Percentiles rank a stretch among this genome's conserved stretches.
phyloP scores from a whole-genome alignment of 768 basidiomycete genomes.

The Lactarius sp. region DNA sequence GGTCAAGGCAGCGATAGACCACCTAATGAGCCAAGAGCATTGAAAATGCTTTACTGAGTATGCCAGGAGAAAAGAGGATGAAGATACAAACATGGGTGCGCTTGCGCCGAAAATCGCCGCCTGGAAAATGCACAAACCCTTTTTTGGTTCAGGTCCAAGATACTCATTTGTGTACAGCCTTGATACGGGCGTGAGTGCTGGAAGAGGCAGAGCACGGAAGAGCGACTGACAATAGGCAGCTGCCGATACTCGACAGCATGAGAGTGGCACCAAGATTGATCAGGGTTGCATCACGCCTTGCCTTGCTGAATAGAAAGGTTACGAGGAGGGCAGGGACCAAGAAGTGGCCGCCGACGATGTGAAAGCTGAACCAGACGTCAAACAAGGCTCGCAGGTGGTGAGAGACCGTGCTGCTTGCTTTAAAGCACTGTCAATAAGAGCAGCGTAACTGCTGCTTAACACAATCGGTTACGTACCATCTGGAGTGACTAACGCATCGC shows the following conservation, averaged over 20 bases:
- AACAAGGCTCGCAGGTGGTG: not conserved
- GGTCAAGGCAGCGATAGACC: constrained; percentile 6
- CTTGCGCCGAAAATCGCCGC: constrained; percentile 15
- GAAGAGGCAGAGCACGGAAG: not conserved
- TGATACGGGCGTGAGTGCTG: not conserved
- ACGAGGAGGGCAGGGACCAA: constrained; percentile 13
- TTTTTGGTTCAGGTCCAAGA: constrained; percentile 15
- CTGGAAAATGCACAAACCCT: constrained; percentile 10
- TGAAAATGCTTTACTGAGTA: not conserved
- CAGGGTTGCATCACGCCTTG: constrained; percentile 13
- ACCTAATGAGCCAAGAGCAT: constrained; percentile 3
- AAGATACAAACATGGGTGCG: constrained; percentile 8
- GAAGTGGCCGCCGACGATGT: constrained; percentile 12
- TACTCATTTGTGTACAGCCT: constrained; percentile 18
- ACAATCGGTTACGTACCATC: not conserved
- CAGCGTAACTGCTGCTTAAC: not conserved
- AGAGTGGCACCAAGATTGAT: constrained; percentile 13
- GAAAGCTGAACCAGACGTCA: constrained; percentile 10
- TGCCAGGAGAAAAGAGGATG: not conserved
- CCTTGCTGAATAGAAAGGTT: constrained; percentile 15
- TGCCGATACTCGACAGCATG: not conserved
- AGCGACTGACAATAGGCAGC: constrained; percentile 14
- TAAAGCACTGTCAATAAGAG: not conserved
- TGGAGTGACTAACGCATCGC: not conserved
- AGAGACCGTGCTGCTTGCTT: not conserved